These are phyloP conservation scores for Clausena lansium DNA, from an alignment of 345 rosid genomes.

Conservation along the genomic window DNA sequence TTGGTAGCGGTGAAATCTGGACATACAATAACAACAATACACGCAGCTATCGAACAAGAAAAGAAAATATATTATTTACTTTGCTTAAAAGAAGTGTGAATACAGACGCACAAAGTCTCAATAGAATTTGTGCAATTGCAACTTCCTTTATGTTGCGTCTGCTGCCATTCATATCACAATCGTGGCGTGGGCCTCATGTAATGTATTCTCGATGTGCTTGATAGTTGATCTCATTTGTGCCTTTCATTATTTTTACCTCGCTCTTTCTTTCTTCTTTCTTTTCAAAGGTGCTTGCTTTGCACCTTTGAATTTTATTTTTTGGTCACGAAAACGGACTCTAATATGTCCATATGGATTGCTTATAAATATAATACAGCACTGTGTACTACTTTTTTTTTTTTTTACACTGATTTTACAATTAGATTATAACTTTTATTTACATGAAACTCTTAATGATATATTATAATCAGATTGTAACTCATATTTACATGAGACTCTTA, in stretches of 20 bases:
- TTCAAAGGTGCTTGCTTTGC: conserved; percentile 21
- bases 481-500: too few species aligned
- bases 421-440: too few species aligned
- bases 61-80: conserved; percentile 6
- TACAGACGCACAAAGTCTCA: conserved; percentile 12
- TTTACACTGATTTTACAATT: too few species aligned
- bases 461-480: too few species aligned
- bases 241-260: not conserved
- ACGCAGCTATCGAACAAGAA: not conserved
- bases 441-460: too few species aligned
- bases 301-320: conserved; percentile 7
- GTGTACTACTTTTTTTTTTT: not conserved
- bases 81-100: conserved; percentile 38
- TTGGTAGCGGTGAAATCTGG: not conserved
- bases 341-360: conserved; percentile 10
- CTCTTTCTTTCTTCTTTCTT: not conserved
- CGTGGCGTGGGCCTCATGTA: conserved; percentile 34
- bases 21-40: not conserved
- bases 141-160: conserved; percentile 4
- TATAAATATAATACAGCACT: not conserved
- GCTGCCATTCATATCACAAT: conserved; percentile 26
- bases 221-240: not conserved
- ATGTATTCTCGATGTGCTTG: not conserved
- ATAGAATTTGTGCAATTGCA: conserved; percentile 15
- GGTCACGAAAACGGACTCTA: not conserved